Evolutionary conservation across 495 filamentous ascomycete genomes (phyloP).

Genomic region (Bacidia gigantensis): DNA sequence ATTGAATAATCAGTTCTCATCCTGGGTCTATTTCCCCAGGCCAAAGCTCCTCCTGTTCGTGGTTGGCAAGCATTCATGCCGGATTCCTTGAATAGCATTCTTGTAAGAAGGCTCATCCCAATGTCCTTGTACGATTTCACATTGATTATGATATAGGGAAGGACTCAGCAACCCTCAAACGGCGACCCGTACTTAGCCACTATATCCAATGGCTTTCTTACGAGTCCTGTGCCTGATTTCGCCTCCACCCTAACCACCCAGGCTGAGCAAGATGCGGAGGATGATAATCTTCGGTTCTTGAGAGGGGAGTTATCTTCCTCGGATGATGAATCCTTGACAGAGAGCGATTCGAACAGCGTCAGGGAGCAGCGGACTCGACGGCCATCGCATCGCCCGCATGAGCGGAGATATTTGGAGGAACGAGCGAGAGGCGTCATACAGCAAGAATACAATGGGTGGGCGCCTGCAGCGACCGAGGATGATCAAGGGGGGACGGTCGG

Average conservation of each 20-base stretch:
- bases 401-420: constrained; percentile 4
- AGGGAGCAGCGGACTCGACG: neutral
- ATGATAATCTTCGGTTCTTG: constrained; percentile 47
- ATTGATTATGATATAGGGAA: neutral
- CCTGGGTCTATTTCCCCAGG: neutral
- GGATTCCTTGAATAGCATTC: neutral
- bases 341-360: neutral
- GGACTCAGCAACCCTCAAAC: constrained; percentile 1
- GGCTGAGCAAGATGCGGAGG: constrained; percentile 40
- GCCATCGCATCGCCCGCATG: neutral
- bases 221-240: constrained; percentile 35
- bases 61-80: neutral
- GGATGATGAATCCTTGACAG: neutral
- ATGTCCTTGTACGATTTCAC: neutral
- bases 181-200: constrained; percentile 22
- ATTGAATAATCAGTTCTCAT: neutral
- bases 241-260: constrained; percentile 31
- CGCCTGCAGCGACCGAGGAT: constrained; percentile 38
- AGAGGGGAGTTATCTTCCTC: constrained; percentile 26
- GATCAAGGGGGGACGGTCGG: constrained; percentile 5
- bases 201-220: constrained; percentile 17
- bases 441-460: constrained; percentile 39
- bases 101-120: neutral
- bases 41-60: neutral
- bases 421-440: constrained; percentile 7